Percentiles rank a stretch among this genome's conserved stretches.
These are phyloP conservation scores for Emergomyces orientalis DNA, from an alignment of 2,329 filamentous ascomycete species.

Conservation along the genomic window DNA sequence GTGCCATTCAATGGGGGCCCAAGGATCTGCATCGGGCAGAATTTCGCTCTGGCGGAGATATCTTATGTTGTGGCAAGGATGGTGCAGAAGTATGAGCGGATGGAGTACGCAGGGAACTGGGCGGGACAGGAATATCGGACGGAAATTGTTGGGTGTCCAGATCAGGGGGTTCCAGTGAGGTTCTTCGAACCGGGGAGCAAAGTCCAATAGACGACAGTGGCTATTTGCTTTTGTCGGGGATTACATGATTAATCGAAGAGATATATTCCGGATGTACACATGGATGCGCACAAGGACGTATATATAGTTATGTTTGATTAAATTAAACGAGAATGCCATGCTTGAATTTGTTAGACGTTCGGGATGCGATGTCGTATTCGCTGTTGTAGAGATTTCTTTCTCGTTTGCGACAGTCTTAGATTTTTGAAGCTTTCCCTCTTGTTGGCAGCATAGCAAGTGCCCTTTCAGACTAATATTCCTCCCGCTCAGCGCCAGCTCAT, in stretches of 20 bases:
- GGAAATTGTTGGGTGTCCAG: conserved; percentile 10
- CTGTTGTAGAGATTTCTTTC: too few species aligned
- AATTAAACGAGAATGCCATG: background rate
- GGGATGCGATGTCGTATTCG: background rate
- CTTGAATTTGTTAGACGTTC: background rate
- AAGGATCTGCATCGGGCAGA: conserved; percentile 66
- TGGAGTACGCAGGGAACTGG: conserved; percentile 36
- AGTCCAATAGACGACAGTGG: background rate
- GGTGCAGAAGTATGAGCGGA: conserved; percentile 59
- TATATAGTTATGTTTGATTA: background rate
- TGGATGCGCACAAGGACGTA: background rate
- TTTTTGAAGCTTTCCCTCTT: background rate
- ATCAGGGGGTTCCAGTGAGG: conserved; percentile 6
- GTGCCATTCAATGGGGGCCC: conserved; percentile 68
- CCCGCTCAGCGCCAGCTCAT: background rate
- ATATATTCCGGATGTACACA: background rate
- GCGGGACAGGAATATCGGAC: conserved; percentile 7
- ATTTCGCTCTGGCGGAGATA: conserved; percentile 66
- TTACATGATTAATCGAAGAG: background rate
- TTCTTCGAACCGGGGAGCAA: conserved; percentile 1
- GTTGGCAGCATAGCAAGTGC: background rate
- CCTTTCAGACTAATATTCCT: background rate
- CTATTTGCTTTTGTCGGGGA: background rate
- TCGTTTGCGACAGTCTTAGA: background rate
- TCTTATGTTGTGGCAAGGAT: conserved; percentile 60